Base-by-base conservation (phyloP, 306 rosid species). In the Mimosa pudica region DNA sequence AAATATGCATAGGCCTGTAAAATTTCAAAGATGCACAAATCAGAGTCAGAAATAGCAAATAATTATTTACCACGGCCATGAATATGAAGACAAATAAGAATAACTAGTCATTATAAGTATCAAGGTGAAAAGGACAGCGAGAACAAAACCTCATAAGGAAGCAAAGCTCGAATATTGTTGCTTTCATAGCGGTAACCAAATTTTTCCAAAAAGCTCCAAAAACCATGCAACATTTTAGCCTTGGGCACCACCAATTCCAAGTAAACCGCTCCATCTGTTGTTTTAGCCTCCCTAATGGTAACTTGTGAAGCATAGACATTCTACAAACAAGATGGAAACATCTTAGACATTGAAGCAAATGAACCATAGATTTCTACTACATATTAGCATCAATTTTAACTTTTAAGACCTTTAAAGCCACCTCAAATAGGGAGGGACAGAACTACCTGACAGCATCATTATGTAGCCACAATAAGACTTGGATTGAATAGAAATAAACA, bases 61-160 rank as follows among this genome's bases (percentile, higher is more conserved):
- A 55, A n/a, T 47, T 14, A 12, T 48, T 33, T 13, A 51, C 48
- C 58, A 65, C 16, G 49, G 48, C 16, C 54, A 77, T 33, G 72
- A 32, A 74, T 41, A 77, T 54, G 16, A 70, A 81, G 41, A 65
- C 70, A 75, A 54, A 57, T 41, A 58, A 64, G 54, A 71, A 32
- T n/a, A 49, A 75, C 38, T 18, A 33, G 20, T 30, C 16, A 63
- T 55, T 74, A 11, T n/a, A 76, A 62, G 61, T 33, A 32, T 33
- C 81, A 62, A 4, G 32, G 48, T 57, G 82, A 76, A 14, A 82
- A 80, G 46, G 70, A 83, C n/a, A 81, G 71, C 38, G 67, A 86
- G 82, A 87, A 74, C 47, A 84, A 38, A 38, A 95, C 99, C 98
- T 95, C 98, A 73, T 82, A 89, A 82, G 99, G 96, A 84, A 95